Evolutionary conservation across 495 filamentous ascomycete genomes (phyloP).

Genomic region (Letharia columbiana): DNA sequence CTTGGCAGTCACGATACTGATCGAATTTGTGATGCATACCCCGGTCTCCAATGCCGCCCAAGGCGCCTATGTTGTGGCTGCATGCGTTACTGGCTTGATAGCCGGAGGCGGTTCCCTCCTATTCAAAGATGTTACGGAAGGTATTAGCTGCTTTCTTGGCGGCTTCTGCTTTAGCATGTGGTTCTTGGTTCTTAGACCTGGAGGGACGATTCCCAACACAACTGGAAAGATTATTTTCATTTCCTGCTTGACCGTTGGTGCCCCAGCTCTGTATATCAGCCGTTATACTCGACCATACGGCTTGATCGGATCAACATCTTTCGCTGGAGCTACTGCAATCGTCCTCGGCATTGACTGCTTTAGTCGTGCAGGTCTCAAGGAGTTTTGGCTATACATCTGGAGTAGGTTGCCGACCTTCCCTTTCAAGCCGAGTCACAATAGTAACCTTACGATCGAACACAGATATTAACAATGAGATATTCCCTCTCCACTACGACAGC

Average conservation of each 20-base stretch:
- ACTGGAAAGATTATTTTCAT: constrained; percentile 67
- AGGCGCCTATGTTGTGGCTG: constrained; percentile 82
- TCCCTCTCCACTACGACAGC: constrained; percentile 57
- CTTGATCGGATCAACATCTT: constrained; percentile 65
- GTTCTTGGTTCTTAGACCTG: constrained; percentile 68
- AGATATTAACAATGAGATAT: constrained; percentile 70
- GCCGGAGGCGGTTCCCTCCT: constrained; percentile 69
- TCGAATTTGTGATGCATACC: constrained; percentile 82
- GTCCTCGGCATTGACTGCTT: constrained; percentile 88
- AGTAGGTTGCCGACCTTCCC: constrained; percentile 36
- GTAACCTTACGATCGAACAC: constrained; percentile 1
- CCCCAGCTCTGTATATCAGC: constrained; percentile 69
- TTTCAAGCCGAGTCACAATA: not conserved
- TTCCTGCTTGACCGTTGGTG: constrained; percentile 54
- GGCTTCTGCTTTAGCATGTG: constrained; percentile 90
- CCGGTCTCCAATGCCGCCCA: constrained; percentile 70
- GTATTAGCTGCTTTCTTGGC: constrained; percentile 76
- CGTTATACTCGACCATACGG: constrained; percentile 69
- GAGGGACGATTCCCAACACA: constrained; percentile 57
- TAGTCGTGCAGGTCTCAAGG: constrained; percentile 78
- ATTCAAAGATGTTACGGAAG: constrained; percentile 81
- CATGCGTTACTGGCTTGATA: constrained; percentile 62
- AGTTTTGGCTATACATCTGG: constrained; percentile 97
- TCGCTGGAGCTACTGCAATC: constrained; percentile 68
- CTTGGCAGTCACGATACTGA: constrained; percentile 71